These are phyloP conservation scores for Acer yangbiense DNA, from an alignment of 345 rosid genomes.

Conservation along the genomic window DNA sequence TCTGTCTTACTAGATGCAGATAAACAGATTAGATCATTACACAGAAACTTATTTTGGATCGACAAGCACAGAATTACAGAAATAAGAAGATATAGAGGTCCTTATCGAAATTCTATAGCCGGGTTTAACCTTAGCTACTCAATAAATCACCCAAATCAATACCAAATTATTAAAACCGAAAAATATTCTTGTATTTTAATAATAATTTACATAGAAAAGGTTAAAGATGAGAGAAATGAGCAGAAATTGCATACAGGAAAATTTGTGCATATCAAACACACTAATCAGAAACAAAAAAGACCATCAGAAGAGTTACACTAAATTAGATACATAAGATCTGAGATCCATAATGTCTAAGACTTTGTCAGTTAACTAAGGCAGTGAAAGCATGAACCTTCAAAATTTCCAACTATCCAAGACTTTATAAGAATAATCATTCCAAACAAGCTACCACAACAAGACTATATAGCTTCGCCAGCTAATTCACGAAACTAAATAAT, in stretches of 20 bases:
- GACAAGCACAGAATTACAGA: neutral
- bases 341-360: neutral
- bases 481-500: neutral
- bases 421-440: neutral
- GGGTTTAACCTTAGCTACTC: neutral
- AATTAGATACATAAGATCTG: conserved; percentile 4
- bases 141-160: neutral
- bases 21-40: neutral
- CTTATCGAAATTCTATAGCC: neutral
- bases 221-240: no score
- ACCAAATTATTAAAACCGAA: neutral
- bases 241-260: no score
- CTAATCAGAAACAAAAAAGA: neutral
- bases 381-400: conserved; percentile 10
- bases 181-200: neutral
- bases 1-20: neutral
- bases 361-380: neutral
- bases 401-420: conserved; percentile 6
- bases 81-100: neutral
- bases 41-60: neutral
- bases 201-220: neutral
- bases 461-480: neutral
- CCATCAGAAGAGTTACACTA: neutral
- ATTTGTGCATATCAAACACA: neutral
- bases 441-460: neutral